Conservation (phyloP, 495 filamentous ascomycete species). For the Parathielavia appendiculata region DNA sequence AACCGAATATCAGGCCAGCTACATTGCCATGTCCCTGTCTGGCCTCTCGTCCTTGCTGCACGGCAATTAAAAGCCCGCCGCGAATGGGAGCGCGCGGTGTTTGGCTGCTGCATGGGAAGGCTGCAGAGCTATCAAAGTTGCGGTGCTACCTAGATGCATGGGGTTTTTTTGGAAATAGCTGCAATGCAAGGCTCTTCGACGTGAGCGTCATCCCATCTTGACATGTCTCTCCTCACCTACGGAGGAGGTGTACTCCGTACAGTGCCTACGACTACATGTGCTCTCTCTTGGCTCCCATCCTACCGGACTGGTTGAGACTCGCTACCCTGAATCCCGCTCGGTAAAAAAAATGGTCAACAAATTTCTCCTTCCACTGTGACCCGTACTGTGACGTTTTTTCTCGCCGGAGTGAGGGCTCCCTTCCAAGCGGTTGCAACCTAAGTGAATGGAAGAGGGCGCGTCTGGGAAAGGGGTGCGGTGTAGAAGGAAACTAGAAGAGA, state of each 20-base stretch:
- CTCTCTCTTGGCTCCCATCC: background rate
- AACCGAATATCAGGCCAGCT: background rate
- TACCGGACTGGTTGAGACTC: slow-evolving; percentile 9
- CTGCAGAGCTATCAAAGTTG: background rate
- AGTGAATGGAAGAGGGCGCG: background rate
- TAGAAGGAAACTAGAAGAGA: background rate
- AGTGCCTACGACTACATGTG: background rate
- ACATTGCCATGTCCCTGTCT: slow-evolving; percentile 11
- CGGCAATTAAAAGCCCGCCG: slow-evolving; percentile 5
- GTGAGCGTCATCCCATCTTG: slow-evolving; percentile 9
- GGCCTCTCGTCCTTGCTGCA: slow-evolving; percentile 6
- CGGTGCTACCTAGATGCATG: background rate
- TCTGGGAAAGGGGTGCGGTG: background rate
- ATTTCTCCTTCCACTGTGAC: background rate
- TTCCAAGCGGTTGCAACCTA: slow-evolving; percentile 8
- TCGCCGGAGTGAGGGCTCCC: slow-evolving; percentile 1
- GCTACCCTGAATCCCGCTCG: slow-evolving; percentile 4
- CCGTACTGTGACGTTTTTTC: background rate
- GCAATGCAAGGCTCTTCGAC: slow-evolving; percentile 6
- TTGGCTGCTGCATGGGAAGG: slow-evolving; percentile 5
- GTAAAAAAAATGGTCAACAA: background rate
- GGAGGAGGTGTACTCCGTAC: no score
- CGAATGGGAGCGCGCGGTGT: background rate
- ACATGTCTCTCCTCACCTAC: background rate
- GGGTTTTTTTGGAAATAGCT: background rate